A percentile compares a stretch with the other conserved stretches of the same genome.
Evolutionary conservation across 257 asterid genomes (phyloP).

Genomic region (Solanum ossicruentum): DNA sequence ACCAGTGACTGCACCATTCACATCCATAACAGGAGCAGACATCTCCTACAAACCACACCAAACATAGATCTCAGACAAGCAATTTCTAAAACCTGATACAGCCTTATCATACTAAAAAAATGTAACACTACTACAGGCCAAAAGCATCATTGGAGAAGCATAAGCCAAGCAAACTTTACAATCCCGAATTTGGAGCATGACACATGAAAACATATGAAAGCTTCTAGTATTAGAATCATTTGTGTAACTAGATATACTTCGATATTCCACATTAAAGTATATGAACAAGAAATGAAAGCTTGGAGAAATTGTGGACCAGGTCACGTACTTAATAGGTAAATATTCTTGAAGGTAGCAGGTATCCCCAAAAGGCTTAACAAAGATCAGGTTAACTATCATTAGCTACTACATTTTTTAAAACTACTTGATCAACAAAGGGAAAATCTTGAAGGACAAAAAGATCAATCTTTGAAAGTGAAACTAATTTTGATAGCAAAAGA

Average conservation of each 20-base stretch:
- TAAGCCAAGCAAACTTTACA: background rate
- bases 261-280: background rate
- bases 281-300: background rate
- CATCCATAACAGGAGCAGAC: slow-evolving; percentile 65
- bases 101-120: background rate
- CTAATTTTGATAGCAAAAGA: background rate
- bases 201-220: background rate
- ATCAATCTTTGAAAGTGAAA: background rate
- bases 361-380: background rate
- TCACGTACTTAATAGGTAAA: background rate
- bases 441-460: background rate
- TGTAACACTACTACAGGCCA: background rate
- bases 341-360: background rate
- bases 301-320: background rate
- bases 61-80: background rate
- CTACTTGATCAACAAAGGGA: background rate
- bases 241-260: background rate
- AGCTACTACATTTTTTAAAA: background rate
- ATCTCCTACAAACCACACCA: slow-evolving; percentile 37
- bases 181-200: background rate
- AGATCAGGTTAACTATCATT: background rate
- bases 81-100: background rate
- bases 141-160: background rate
- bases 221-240: background rate
- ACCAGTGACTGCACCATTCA: slow-evolving; percentile 66